Conservation (phyloP, 192 early-diverging fungal genomes). For the Linnemannia hyalina region DNA sequence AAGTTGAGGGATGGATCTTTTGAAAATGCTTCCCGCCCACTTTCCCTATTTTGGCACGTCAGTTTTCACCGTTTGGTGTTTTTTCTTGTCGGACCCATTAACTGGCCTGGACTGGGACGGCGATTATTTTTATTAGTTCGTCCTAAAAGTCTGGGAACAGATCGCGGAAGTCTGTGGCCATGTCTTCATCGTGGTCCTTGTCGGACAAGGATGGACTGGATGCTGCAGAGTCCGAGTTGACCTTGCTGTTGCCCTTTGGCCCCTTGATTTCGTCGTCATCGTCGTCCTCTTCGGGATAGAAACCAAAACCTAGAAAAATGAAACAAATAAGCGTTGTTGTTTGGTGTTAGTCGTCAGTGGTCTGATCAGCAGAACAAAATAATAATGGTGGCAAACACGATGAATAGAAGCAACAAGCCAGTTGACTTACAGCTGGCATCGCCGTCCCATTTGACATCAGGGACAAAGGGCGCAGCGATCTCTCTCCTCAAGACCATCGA, state of each 20-base stretch:
- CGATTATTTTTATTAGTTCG: background rate
- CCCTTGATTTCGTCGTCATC: slow-evolving; percentile 12
- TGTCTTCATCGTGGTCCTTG: slow-evolving; percentile 24
- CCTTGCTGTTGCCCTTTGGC: background rate
- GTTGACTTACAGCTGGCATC: slow-evolving; percentile 62
- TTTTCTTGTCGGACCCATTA: background rate
- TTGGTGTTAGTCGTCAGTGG: background rate
- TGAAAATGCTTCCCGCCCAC: too few species aligned
- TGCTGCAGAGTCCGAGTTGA: background rate
- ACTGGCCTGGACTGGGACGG: too few species aligned
- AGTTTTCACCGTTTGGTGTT: background rate
- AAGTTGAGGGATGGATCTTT: too few species aligned
- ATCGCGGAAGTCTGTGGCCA: slow-evolving; percentile 36
- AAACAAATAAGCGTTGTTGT: slow-evolving; percentile 6
- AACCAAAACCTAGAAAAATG: slow-evolving; percentile 35
- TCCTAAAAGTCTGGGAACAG: slow-evolving; percentile 63
- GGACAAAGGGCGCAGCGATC: slow-evolving; percentile 70
- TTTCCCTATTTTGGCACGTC: background rate
- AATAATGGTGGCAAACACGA: background rate
- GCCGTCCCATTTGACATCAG: slow-evolving; percentile 65
- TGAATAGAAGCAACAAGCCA: background rate
- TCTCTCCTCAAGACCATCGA: slow-evolving; percentile 63
- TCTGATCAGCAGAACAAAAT: background rate
- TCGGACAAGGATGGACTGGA: background rate
- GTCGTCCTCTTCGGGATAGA: slow-evolving; percentile 45